A percentile compares a stretch with the other conserved stretches of the same genome.
Conservation (phyloP, 2,329 filamentous ascomycete genomes). For the Taxawa tesnikishii region DNA sequence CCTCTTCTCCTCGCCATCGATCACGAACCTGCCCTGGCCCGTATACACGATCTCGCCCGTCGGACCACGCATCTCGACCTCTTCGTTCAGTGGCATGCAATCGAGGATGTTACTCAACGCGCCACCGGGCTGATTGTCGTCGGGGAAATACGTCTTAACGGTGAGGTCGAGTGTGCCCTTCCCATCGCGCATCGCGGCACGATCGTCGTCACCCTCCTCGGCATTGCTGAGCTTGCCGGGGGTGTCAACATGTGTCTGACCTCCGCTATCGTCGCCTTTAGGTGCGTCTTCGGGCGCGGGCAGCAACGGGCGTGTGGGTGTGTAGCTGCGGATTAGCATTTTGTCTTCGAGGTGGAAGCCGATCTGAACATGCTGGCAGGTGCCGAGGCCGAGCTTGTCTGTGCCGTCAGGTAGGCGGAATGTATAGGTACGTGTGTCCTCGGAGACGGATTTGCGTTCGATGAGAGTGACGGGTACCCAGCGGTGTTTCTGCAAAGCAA, state of each 20-base stretch:
- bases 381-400: slow-evolving; percentile 34
- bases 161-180: slow-evolving; percentile 38
- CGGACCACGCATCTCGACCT: slow-evolving; percentile 40
- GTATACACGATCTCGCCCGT: slow-evolving; percentile 39
- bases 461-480: slow-evolving; percentile 35
- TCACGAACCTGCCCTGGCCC: slow-evolving; percentile 33
- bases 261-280: too few relatives aligned
- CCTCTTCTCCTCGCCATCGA: slow-evolving; percentile 26
- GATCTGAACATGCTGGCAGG: slow-evolving; percentile 40
- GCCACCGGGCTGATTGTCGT: slow-evolving; percentile 35
- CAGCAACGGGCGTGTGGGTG: slow-evolving; percentile 35
- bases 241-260: too few relatives aligned
- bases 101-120: slow-evolving; percentile 42
- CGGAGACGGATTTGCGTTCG: slow-evolving; percentile 25
- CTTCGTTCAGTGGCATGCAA: slow-evolving; percentile 34
- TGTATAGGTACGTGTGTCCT: slow-evolving; percentile 34
- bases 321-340: slow-evolving; percentile 40
- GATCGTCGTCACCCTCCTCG: slow-evolving; percentile 3
- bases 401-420: slow-evolving; percentile 30
- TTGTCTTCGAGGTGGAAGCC: slow-evolving; percentile 41
- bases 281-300: slow-evolving; percentile 9
- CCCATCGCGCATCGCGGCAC: slow-evolving; percentile 9
- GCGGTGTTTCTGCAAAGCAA: slow-evolving; percentile 30
- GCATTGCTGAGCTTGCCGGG: slow-evolving; percentile 1
- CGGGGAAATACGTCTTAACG: slow-evolving; percentile 41